Evolutionary conservation across 352 stramenopile species (phyloP).

Genomic region (Pythium periplocum): DNA sequence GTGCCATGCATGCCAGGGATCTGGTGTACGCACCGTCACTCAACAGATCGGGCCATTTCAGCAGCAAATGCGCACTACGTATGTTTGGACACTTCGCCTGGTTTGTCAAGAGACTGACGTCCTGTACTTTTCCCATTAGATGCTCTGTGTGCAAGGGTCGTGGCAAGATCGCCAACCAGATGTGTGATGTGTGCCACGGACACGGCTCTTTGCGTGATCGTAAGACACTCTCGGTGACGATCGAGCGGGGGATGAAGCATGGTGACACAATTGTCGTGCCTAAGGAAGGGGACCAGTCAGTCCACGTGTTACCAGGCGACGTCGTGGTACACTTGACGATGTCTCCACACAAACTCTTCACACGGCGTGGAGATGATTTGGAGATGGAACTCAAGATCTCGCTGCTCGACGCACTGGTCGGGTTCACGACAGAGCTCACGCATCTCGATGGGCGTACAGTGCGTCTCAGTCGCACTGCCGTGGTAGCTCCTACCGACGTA

Average conservation of each 20-base stretch:
- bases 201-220: slow-evolving; percentile 18
- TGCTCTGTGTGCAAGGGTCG: slow-evolving; percentile 20
- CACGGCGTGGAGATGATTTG: slow-evolving; percentile 88
- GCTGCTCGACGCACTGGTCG: slow-evolving; percentile 90
- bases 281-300: slow-evolving; percentile 19
- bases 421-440: slow-evolving; percentile 80
- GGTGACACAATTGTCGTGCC: slow-evolving; percentile 26
- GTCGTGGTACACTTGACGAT: slow-evolving; percentile 28
- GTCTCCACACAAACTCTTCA: slow-evolving; percentile 61
- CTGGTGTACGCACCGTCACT: slow-evolving; percentile 24
- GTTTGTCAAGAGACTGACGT: neutral
- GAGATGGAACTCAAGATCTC: slow-evolving; percentile 89
- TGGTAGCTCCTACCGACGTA: slow-evolving; percentile 85
- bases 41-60: slow-evolving; percentile 36
- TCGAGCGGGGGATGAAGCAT: slow-evolving; percentile 28
- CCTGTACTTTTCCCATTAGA: neutral
- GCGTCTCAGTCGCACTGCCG: slow-evolving; percentile 49
- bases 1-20: slow-evolving; percentile 34
- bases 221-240: slow-evolving; percentile 17
- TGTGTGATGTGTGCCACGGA: slow-evolving; percentile 28
- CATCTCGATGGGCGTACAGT: slow-evolving; percentile 90
- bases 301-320: slow-evolving; percentile 19
- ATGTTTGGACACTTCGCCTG: neutral
- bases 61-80: slow-evolving; percentile 33
- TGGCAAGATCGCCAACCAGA: slow-evolving; percentile 30